Evolutionary conservation across 2,329 filamentous ascomycete species (phyloP).

Genomic region (Fusarium mexicanum): DNA sequence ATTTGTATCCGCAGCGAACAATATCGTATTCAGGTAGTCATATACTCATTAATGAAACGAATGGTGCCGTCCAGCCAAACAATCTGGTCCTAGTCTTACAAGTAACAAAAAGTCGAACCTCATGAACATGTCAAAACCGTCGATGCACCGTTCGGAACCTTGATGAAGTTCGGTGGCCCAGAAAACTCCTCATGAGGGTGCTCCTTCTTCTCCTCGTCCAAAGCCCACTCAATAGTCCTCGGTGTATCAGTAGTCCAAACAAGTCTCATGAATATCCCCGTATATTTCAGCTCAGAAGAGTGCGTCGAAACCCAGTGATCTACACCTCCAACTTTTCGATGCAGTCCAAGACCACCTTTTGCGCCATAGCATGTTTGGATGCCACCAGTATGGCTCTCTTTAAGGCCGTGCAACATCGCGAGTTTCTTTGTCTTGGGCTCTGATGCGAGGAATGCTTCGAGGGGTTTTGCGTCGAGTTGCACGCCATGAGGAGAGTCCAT

Average conservation of each 20-base stretch:
- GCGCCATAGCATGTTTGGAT: slow-evolving; percentile 18
- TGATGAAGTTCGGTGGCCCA: slow-evolving; percentile 6
- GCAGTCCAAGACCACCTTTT: slow-evolving; percentile 29
- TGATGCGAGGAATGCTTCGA: slow-evolving; percentile 33
- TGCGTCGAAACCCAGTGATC: slow-evolving; percentile 38
- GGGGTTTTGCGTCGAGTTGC: slow-evolving; percentile 15
- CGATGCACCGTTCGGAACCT: slow-evolving; percentile 27
- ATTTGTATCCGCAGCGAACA: fast-evolving
- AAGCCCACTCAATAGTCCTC: slow-evolving; percentile 32
- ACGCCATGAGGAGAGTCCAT: slow-evolving; percentile 38
- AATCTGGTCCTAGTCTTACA: not conserved
- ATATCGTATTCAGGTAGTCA: too few species aligned
- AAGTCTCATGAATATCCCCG: slow-evolving; percentile 28
- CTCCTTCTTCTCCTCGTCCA: slow-evolving; percentile 27
- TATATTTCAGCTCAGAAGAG: slow-evolving; percentile 18
- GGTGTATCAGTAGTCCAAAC: slow-evolving; percentile 17
- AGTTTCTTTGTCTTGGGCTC: slow-evolving; percentile 36
- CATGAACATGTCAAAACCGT: slow-evolving; percentile 9
- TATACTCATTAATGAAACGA: not conserved
- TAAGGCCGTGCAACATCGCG: slow-evolving; percentile 39
- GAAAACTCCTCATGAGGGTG: not conserved
- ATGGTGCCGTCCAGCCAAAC: not conserved
- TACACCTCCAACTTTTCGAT: slow-evolving; percentile 31
- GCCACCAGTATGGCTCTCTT: slow-evolving; percentile 28
- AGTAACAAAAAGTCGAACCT: not conserved